Base-by-base conservation (phyloP, 2,329 filamentous ascomycete species). In the Nothomitra cinnamomea region DNA sequence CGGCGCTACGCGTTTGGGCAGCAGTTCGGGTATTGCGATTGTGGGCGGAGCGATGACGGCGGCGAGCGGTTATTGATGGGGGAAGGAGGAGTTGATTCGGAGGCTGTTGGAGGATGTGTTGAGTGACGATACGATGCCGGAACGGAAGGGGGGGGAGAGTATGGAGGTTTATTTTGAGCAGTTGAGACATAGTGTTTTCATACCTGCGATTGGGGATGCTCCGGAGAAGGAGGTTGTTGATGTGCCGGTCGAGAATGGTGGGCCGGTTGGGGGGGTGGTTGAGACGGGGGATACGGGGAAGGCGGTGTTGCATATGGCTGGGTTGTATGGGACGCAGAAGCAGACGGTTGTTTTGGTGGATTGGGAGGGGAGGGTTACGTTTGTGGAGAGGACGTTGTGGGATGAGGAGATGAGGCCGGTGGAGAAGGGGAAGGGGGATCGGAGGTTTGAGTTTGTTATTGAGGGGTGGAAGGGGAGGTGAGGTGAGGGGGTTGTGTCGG, bases 261-360 rank as follows among this genome's bases (percentile, higher is more conserved):
- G n/a, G n/a, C n/a, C n/a, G n/a, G n/a, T n/a, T n/a, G 63, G 70
- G 3, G 60, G 58, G 21, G 55, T 53, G 13, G 63, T 67, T 35
- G 60, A 65, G 49, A 59, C 64, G 36, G 60, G 63, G n/a, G 57
- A 59, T 10, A 35, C 50, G 55, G 47, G 56, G 54, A 43, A 28
- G 38, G 61, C 54, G 61, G 51, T 12, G 60, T 58, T n/a, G 65
- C 19, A 21, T 13, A n/a, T 48, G 22, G 69, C 66, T 54, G 76
- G 75, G 0, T 65, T 73, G 6, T 83, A 83, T 61, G 80, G 79
- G 0, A 83, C 80, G 1, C 77, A 80, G 61, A 79, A 79, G 63
- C 79, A 83, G 61, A 79, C 76, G 1, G 66, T 83, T 6, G 67
- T 83, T 1, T 63, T 83, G 13, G 77, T 80, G 19, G 68, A 73